Evolutionary conservation across 345 rosid genomes (phyloP), one percentile per base, ranked within the genome.

Genomic region (Eucalyptus cloeziana): DNA sequence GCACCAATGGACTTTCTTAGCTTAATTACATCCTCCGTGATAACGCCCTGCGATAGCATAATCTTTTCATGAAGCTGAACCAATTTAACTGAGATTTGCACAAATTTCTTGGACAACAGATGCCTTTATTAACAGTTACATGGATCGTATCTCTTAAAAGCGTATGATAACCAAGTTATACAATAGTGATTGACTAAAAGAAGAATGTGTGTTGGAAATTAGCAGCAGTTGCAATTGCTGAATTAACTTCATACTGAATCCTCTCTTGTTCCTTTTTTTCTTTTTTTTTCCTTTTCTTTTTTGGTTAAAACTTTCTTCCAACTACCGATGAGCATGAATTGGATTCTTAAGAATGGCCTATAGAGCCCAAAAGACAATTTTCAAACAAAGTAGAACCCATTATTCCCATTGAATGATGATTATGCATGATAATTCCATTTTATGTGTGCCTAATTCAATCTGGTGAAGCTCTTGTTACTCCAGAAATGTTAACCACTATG

Each of bases 1-100:
- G 97, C 99, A 80, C 95, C 97, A 40, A 97, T 96, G n/a, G 95
- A 93, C 93, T 94, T 96, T 92, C 99, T 94, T 71, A 97, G 96
- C 89, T 94, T 90, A 90, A 95, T 95, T 52, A 97, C 99, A 93
- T 97, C 99, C 91, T 96, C 94, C 27, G 99, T 97, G 91, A 97
- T 96, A 89, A 97, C 99, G 87, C 99, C 99, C 99, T 97, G 93
- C 86, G 67, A 87, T 40, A 81, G 37, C 13, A 88, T 56, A 88
- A 85, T 12, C 49, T 24, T 87, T 67, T 47, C 88, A 69, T 21
- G 51, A 58, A 87, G 47, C 54, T 51, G n/a, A 86, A 50, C 64
- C 62, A 51, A 76, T 40, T 76, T 76, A 76, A 76, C 85, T 40
- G 47, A 76, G 85, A 76, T 40, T 76, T 40, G 47, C 85, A 76